phyloP scores from a whole-genome alignment of 345 rosid species.

The Nephelium lappaceum region DNA sequence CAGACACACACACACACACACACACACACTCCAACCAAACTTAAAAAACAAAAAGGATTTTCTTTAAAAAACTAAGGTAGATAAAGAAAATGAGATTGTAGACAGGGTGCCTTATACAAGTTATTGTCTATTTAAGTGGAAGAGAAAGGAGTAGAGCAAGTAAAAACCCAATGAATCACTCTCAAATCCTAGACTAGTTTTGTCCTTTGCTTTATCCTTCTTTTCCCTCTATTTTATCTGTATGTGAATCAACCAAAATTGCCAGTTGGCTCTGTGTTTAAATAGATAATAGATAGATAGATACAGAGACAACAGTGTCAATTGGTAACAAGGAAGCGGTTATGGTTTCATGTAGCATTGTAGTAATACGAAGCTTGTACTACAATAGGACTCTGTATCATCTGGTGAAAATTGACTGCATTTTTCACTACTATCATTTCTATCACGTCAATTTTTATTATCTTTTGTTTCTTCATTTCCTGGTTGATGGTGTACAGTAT shows the following conservation, averaged over 20 bases:
- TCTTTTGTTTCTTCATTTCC: not conserved
- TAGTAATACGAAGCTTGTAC: constrained; percentile 20
- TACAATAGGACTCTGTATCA: constrained; percentile 14
- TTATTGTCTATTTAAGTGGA: constrained; percentile 31
- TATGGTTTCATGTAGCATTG: constrained; percentile 21
- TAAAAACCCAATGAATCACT: constrained; percentile 42
- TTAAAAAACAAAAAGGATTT: constrained; percentile 12
- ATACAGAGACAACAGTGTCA: constrained; percentile 14
- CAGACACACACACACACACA: not conserved
- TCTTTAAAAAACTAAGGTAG: constrained; percentile 4
- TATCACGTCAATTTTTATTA: not conserved
- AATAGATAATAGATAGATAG: constrained; percentile 17
- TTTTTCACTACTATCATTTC: not conserved
- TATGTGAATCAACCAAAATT: constrained; percentile 47
- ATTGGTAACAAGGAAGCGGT: constrained; percentile 29
- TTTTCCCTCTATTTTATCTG: constrained; percentile 36
- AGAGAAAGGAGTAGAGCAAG: constrained; percentile 15
- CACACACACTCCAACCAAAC: not conserved
- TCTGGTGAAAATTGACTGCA: constrained; percentile 12
- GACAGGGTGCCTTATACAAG: constrained; percentile 9
- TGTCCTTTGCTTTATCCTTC: constrained; percentile 41
- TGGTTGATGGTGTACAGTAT: not conserved
- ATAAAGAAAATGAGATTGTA: constrained; percentile 11
- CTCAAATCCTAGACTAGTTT: constrained; percentile 52
- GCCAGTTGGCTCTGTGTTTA: constrained; percentile 60